Evolutionary conservation across 805 yeast genomes (phyloP).

Genomic region (Wickerhamomyces chambardii): DNA sequence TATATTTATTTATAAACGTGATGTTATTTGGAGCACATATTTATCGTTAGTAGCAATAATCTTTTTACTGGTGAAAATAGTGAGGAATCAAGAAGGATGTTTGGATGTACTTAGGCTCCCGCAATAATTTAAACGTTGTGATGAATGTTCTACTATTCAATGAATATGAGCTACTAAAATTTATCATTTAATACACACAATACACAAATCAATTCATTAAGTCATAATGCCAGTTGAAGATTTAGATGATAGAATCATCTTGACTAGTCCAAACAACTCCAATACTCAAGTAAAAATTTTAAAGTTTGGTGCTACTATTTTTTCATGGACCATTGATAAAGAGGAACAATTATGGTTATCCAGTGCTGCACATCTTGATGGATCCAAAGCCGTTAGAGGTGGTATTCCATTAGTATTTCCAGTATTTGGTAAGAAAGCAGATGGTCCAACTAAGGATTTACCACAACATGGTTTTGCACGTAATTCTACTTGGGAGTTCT

Average conservation of each 20-base stretch:
- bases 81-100: no score
- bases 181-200: no score
- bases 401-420: constrained; percentile 98
- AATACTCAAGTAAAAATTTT: constrained; percentile 58
- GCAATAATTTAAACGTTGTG: no score
- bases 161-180: no score
- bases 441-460: constrained; percentile 49
- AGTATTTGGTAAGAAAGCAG: constrained; percentile 68
- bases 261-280: constrained; percentile 45
- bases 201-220: neutral
- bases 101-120: no score
- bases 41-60: no score
- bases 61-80: no score
- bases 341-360: constrained; percentile 81
- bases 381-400: constrained; percentile 91
- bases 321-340: constrained; percentile 70
- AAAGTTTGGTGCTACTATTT: constrained; percentile 81
- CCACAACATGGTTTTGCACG: constrained; percentile 98
- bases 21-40: no score
- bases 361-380: constrained; percentile 76
- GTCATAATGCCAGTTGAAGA: constrained; percentile 55
- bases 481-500: constrained; percentile 84
- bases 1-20: no score
- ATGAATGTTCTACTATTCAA: no score
- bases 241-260: constrained; percentile 48